These are phyloP conservation scores for Cutaneotrichosporon cavernicola DNA, from an alignment of 1,284 basidiomycete species.

Conservation along the genomic window DNA sequence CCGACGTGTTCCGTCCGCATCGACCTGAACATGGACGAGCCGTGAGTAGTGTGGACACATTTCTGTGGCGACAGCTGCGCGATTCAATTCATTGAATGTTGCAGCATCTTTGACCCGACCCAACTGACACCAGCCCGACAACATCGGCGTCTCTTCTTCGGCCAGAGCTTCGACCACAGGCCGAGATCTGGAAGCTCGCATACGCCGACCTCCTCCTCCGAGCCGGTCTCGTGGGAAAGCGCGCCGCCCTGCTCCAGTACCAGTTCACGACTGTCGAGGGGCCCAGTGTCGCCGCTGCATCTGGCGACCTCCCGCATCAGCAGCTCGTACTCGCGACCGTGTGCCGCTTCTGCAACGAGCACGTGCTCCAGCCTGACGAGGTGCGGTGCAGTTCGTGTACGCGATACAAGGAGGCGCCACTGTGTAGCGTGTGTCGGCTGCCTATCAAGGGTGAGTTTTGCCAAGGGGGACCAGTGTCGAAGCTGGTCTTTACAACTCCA, in stretches of 20 bases:
- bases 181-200: slow-evolving; percentile 53
- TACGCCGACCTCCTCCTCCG: slow-evolving; percentile 73
- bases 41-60: slow-evolving; percentile 22
- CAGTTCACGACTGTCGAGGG: slow-evolving; percentile 45
- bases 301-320: slow-evolving; percentile 17
- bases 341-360: slow-evolving; percentile 20
- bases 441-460: slow-evolving; percentile 67
- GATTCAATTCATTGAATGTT: too few species aligned
- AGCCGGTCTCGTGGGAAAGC: slow-evolving; percentile 66
- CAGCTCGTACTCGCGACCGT: slow-evolving; percentile 18
- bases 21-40: slow-evolving; percentile 31
- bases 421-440: slow-evolving; percentile 60
- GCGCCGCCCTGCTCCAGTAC: slow-evolving; percentile 67
- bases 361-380: slow-evolving; percentile 13
- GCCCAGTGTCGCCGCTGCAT: slow-evolving; percentile 13
- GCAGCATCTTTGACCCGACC: neutral
- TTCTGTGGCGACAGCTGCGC: too few species aligned
- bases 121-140: slow-evolving; percentile 27
- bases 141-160: slow-evolving; percentile 32
- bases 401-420: slow-evolving; percentile 6
- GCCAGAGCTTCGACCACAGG: slow-evolving; percentile 28
- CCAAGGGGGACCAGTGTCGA: too few species aligned
- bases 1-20: slow-evolving; percentile 31
- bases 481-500: neutral
- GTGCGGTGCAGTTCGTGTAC: slow-evolving; percentile 8